These are phyloP conservation scores for Codiaeum variegatum DNA, from an alignment of 441 rosid species.

Conservation along the genomic window DNA sequence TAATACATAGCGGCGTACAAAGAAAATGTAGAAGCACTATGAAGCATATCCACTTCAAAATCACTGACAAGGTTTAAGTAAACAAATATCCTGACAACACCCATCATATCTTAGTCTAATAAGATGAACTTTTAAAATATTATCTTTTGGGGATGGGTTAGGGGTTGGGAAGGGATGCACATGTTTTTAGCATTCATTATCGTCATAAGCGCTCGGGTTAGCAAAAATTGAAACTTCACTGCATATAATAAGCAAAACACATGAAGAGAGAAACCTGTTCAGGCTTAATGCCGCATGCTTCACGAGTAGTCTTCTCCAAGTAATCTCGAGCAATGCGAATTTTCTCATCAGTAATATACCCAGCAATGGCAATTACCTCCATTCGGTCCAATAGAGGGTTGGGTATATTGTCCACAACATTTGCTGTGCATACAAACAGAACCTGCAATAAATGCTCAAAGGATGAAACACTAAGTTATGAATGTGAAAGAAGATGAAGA, in stretches of 20 bases:
- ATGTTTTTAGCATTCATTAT: neutral
- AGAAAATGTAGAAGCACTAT: neutral
- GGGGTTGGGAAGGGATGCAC: neutral
- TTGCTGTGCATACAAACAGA: slow-evolving; percentile 95
- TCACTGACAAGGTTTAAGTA: neutral
- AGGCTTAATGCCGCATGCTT: slow-evolving; percentile 89
- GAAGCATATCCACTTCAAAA: neutral
- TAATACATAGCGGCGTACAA: too few species aligned
- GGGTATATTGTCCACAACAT: slow-evolving; percentile 77
- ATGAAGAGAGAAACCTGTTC: slow-evolving; percentile 57
- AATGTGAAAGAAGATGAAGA: neutral
- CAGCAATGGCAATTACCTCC: slow-evolving; percentile 91
- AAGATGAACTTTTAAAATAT: neutral
- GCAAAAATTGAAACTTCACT: neutral
- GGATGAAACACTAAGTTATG: slow-evolving; percentile 15
- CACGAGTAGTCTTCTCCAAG: slow-evolving; percentile 72
- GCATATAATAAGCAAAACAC: neutral
- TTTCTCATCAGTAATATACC: slow-evolving; percentile 96
- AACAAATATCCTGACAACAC: neutral
- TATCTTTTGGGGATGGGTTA: neutral
- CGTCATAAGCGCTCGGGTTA: neutral
- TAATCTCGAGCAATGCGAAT: slow-evolving; percentile 89
- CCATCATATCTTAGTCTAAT: neutral
- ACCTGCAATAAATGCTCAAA: slow-evolving; percentile 48
- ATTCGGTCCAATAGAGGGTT: slow-evolving; percentile 88